phyloP scores from a whole-genome alignment of 2,329 filamentous ascomycete genomes.

The Chaetomiaceae sp. region DNA sequence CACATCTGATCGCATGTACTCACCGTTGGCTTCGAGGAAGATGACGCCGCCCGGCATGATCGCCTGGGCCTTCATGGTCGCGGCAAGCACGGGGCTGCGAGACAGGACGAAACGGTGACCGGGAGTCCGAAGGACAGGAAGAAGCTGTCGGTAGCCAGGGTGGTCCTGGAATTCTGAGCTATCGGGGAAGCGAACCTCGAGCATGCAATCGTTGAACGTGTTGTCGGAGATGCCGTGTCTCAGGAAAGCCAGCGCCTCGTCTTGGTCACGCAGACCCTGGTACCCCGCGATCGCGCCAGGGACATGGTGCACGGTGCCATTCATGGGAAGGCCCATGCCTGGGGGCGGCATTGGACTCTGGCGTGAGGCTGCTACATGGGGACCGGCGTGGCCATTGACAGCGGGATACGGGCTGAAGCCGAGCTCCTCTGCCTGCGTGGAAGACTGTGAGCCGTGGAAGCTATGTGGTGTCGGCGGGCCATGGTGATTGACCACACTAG shows the following conservation, averaged over 20 bases:
- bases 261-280: constrained; percentile 16
- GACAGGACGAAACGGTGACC: constrained; percentile 54
- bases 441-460: constrained; percentile 58
- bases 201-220: constrained; percentile 40
- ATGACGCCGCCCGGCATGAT: constrained; percentile 35
- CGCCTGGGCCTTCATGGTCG: constrained; percentile 30
- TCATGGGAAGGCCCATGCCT: constrained; percentile 14
- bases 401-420: constrained; percentile 34
- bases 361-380: constrained; percentile 5
- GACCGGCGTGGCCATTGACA: constrained; percentile 20
- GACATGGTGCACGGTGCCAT: constrained; percentile 7
- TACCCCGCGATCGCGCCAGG: constrained; percentile 1
- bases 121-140: constrained; percentile 37
- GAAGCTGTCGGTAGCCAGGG: constrained; percentile 17
- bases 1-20: constrained; percentile 51
- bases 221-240: constrained; percentile 14
- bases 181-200: constrained; percentile 41
- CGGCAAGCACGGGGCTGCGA: constrained; percentile 42
- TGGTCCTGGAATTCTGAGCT: constrained; percentile 19
- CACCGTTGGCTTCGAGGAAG: constrained; percentile 46
- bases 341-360: constrained; percentile 10
- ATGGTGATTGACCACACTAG: constrained; percentile 39
- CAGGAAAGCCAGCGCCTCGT: constrained; percentile 20
- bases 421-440: constrained; percentile 40
- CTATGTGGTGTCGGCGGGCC: constrained; percentile 56